Evolutionary conservation across 768 basidiomycete species (phyloP).

Genomic region (Imleria badia): DNA sequence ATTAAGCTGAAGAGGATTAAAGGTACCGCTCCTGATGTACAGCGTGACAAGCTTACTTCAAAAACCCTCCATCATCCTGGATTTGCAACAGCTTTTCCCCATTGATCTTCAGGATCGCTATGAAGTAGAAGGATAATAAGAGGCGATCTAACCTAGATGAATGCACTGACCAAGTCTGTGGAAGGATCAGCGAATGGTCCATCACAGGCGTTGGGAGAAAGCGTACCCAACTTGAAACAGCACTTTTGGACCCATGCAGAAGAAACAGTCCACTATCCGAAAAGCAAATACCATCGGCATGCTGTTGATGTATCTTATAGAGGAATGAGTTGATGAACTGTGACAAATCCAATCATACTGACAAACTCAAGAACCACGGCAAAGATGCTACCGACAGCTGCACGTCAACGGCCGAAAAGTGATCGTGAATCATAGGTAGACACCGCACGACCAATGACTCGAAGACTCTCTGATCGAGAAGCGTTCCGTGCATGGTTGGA

Average conservation of each 20-base stretch:
- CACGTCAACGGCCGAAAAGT: conserved; percentile 88
- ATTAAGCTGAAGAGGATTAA: conserved; percentile 60
- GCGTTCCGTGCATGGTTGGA: conserved; percentile 97
- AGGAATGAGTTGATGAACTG: not conserved
- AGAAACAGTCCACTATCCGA: conserved; percentile 95
- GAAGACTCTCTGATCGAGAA: conserved; percentile 98
- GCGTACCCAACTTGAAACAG: conserved; percentile 94
- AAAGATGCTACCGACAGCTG: conserved; percentile 95
- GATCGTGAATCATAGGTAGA: conserved; percentile 91
- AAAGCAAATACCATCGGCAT: conserved; percentile 99
- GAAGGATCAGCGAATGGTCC: conserved; percentile 12
- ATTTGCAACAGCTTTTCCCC: conserved; percentile 88
- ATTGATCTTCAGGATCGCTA: conserved; percentile 97
- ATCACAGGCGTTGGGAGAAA: not conserved
- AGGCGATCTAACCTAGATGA: not conserved
- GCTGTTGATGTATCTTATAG: conserved; percentile 76
- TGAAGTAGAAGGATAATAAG: conserved; percentile 11
- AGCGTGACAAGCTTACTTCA: conserved; percentile 60
- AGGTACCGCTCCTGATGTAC: not conserved
- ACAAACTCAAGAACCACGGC: conserved; percentile 98
- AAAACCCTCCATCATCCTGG: conserved; percentile 96
- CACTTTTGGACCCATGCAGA: conserved; percentile 99
- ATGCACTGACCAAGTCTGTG: conserved; percentile 53
- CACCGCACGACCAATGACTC: conserved; percentile 89
- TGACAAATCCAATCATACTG: conserved; percentile 35